Conservation (phyloP, 1,284 basidiomycete species). For the Tylopilus orsonianus region DNA sequence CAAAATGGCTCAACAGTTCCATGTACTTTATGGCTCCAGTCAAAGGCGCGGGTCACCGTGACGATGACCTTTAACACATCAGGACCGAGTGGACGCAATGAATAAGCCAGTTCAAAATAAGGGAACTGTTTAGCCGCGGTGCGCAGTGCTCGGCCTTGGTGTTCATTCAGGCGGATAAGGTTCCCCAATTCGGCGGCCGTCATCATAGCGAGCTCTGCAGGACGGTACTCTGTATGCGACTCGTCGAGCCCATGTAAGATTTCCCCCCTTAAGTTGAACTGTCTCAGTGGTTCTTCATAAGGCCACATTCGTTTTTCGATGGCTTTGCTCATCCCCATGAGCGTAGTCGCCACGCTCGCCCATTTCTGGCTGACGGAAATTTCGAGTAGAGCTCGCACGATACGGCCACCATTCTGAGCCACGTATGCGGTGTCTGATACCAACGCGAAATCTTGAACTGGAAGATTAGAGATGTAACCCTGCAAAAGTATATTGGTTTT, state of each 20-base stretch:
- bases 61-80: conserved; percentile 84
- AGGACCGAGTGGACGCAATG: conserved; percentile 78
- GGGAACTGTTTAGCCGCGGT: conserved; percentile 89
- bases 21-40: conserved; percentile 83
- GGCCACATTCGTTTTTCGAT: conserved; percentile 95
- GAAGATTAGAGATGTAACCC: conserved; percentile 80
- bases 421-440: conserved; percentile 95
- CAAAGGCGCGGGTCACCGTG: conserved; percentile 67
- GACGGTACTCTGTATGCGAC: conserved; percentile 84
- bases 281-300: conserved; percentile 89
- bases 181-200: conserved; percentile 77
- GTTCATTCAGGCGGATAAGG: conserved; percentile 85
- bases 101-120: conserved; percentile 63
- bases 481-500: conserved; percentile 98
- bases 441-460: conserved; percentile 93
- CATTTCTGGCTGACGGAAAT: conserved; percentile 92
- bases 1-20: conserved; percentile 87
- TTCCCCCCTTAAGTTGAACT: conserved; percentile 78
- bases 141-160: conserved; percentile 79
- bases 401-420: conserved; percentile 92
- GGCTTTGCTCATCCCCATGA: conserved; percentile 93
- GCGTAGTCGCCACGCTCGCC: conserved; percentile 78
- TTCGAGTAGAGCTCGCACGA: conserved; percentile 91
- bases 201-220: conserved; percentile 77
- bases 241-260: conserved; percentile 78